Percentiles rank a stretch among this genome's conserved stretches.
phyloP scores from a whole-genome alignment of 257 asterid species.

The Solanum corneliomulleri region DNA sequence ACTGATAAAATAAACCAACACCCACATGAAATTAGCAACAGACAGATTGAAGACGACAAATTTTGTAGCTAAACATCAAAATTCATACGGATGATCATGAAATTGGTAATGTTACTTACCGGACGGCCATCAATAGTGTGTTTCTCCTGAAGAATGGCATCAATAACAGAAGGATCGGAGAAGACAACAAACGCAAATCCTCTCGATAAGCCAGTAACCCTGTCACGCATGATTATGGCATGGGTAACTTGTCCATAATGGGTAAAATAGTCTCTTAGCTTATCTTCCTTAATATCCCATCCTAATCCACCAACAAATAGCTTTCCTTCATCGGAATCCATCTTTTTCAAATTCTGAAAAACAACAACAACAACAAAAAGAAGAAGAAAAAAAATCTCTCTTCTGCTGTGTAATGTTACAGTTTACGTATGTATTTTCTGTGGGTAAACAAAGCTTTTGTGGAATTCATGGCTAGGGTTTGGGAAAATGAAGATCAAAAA shows the following conservation, averaged over 20 bases:
- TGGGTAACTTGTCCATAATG: conserved; percentile 63
- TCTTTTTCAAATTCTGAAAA: neutral
- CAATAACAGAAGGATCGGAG: conserved; percentile 60
- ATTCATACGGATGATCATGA: neutral
- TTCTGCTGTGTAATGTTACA: neutral
- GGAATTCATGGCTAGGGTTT: neutral
- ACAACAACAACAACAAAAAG: neutral
- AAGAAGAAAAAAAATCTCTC: neutral
- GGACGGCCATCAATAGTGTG: conserved; percentile 81
- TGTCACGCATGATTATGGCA: conserved; percentile 68
- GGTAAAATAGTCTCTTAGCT: conserved; percentile 55
- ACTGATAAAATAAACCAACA: neutral
- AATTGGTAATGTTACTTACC: conserved; percentile 24
- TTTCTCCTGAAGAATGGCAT: conserved; percentile 58
- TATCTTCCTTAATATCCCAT: conserved; percentile 83
- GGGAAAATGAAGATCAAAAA: neutral
- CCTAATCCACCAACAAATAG: conserved; percentile 81
- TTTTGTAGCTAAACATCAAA: neutral
- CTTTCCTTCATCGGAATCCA: conserved; percentile 95
- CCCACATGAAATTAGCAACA: neutral
- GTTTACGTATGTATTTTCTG: neutral
- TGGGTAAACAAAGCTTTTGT: neutral
- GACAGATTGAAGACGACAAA: neutral
- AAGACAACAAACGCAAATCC: conserved; percentile 81
- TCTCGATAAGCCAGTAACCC: conserved; percentile 55